Evolutionary conservation across 2,329 filamentous ascomycete genomes (phyloP).

Genomic region (Botrytis fragariae): DNA sequence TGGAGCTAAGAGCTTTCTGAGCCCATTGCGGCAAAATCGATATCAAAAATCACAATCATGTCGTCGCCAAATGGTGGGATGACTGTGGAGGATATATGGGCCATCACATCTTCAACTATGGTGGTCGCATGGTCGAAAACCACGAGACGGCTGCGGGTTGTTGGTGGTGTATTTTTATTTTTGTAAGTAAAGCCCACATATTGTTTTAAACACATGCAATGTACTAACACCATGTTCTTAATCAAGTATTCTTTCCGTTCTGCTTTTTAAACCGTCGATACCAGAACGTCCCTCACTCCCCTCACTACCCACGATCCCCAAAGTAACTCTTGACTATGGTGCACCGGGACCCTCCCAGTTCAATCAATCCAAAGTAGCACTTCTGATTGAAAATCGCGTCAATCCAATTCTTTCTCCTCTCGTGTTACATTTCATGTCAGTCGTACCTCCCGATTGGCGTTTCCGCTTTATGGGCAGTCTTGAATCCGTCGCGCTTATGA

Average conservation of each 20-base stretch:
- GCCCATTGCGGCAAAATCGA: constrained; percentile 8
- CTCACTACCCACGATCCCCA: constrained; percentile 19
- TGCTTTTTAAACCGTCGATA: constrained; percentile 31
- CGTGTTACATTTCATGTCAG: constrained; percentile 53
- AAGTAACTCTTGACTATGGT: constrained; percentile 22
- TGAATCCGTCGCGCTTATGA: constrained; percentile 46
- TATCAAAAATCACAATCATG: constrained; percentile 22
- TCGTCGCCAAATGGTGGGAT: constrained; percentile 28
- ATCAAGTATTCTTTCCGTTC: constrained; percentile 29
- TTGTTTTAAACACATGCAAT: neutral
- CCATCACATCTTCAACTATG: constrained; percentile 27
- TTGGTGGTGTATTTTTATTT: constrained; percentile 31
- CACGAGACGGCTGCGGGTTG: constrained; percentile 34
- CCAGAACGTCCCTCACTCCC: constrained; percentile 25
- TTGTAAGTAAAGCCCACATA: constrained; percentile 26
- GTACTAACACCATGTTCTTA: constrained; percentile 13
- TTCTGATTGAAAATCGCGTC: constrained; percentile 52
- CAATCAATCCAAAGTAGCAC: constrained; percentile 42
- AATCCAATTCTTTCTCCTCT: constrained; percentile 49
- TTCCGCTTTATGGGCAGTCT: constrained; percentile 53
- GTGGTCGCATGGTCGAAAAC: constrained; percentile 35
- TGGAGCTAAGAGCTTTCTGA: neutral
- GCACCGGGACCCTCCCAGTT: constrained; percentile 7
- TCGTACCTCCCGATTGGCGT: constrained; percentile 54
- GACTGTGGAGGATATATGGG: constrained; percentile 37